Percentiles rank a stretch among this genome's conserved stretches.
Conservation (phyloP, 2,329 filamentous ascomycete genomes). For the Colletotrichum liaoningense region DNA sequence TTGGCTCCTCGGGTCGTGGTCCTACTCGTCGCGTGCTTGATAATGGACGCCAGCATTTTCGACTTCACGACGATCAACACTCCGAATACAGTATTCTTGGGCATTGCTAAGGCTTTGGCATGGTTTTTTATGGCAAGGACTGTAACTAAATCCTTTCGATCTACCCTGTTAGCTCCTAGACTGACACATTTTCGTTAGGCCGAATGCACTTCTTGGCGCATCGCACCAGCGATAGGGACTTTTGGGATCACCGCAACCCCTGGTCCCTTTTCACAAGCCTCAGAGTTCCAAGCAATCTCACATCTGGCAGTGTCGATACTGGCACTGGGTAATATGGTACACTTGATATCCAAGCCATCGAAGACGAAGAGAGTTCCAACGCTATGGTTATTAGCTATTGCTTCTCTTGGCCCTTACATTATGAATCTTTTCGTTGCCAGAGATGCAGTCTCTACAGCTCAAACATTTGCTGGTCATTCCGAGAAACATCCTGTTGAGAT, state of each 20-base stretch:
- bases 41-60: background rate
- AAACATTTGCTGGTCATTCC: background rate
- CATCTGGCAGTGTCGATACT: background rate
- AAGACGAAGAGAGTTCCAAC: background rate
- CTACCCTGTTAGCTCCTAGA: too few species aligned
- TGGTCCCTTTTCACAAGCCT: background rate
- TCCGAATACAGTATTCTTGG: background rate
- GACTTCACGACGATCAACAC: background rate
- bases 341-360: background rate
- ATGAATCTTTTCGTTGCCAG: background rate
- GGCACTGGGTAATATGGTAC: background rate
- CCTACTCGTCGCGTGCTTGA: background rate
- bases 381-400: background rate
- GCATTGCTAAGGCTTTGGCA: background rate
- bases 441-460: background rate
- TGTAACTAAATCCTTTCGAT: background rate
- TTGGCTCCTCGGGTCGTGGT: background rate
- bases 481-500: background rate
- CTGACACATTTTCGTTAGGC: background rate
- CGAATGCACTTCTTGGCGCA: background rate
- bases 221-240: background rate
- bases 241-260: background rate
- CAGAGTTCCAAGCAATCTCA: background rate
- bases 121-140: background rate
- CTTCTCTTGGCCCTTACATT: background rate